Evolutionary conservation across 768 basidiomycete species (phyloP).

Genomic region (Sistotremastrum niveocremeum): DNA sequence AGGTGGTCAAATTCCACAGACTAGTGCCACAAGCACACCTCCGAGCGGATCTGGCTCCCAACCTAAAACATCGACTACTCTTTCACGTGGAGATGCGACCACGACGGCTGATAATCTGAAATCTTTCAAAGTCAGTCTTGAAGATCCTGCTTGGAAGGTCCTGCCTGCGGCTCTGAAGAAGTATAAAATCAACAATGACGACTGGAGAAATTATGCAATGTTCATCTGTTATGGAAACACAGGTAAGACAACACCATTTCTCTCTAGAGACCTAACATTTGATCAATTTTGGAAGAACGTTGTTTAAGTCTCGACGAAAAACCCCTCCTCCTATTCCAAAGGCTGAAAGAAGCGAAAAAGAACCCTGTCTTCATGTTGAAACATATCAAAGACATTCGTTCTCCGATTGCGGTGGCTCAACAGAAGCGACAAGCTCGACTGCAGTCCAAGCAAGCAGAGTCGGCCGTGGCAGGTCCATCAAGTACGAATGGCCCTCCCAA

Average conservation of each 20-base stretch:
- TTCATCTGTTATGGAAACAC: slow-evolving; percentile 96
- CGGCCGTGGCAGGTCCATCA: slow-evolving; percentile 1
- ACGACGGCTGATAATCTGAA: slow-evolving; percentile 46
- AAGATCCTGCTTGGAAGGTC: slow-evolving; percentile 98
- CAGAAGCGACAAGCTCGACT: slow-evolving; percentile 89
- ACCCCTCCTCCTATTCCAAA: slow-evolving; percentile 91
- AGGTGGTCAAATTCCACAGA: neutral
- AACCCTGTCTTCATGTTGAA: slow-evolving; percentile 99
- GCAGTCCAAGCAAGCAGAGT: slow-evolving; percentile 31
- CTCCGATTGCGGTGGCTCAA: slow-evolving; percentile 92
- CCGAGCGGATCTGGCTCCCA: neutral
- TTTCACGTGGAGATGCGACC: neutral
- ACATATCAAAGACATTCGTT: slow-evolving; percentile 92
- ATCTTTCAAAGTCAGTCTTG: slow-evolving; percentile 94
- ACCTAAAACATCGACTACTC: slow-evolving; percentile 12
- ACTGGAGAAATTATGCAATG: slow-evolving; percentile 99
- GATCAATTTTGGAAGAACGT: slow-evolving; percentile 61
- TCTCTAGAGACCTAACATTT: slow-evolving; percentile 22
- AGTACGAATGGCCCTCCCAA: neutral
- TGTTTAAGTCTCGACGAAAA: slow-evolving; percentile 98
- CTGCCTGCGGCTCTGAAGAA: slow-evolving; percentile 96
- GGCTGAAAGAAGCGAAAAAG: slow-evolving; percentile 92
- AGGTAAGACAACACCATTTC: slow-evolving; percentile 33
- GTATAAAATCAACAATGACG: slow-evolving; percentile 96
- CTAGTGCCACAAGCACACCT: neutral